A percentile compares a stretch with the other conserved stretches of the same genome.
Evolutionary conservation across 1,284 basidiomycete genomes (phyloP).

Genomic region (Coriolopsis trogii): DNA sequence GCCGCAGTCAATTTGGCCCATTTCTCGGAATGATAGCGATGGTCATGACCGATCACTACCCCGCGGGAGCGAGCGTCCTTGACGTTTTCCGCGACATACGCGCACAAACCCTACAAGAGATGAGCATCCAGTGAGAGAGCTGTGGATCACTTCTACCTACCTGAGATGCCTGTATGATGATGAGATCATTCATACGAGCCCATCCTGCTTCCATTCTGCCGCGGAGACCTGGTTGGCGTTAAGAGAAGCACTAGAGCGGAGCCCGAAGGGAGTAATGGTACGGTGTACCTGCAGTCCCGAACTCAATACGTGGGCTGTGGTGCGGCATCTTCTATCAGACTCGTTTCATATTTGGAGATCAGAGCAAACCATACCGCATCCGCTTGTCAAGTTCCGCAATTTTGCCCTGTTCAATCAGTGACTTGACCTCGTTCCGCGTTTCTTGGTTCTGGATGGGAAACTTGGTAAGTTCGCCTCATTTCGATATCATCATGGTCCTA

Average conservation of each 20-base stretch:
- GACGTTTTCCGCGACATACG: slow-evolving; percentile 64
- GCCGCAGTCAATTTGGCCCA: slow-evolving; percentile 79
- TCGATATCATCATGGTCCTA: slow-evolving; percentile 26
- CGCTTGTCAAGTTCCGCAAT: slow-evolving; percentile 31
- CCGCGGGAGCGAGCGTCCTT: slow-evolving; percentile 58
- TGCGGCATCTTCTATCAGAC: no score
- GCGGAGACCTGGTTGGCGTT: slow-evolving; percentile 69
- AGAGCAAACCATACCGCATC: slow-evolving; percentile 27
- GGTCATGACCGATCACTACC: slow-evolving; percentile 82
- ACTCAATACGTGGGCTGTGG: slow-evolving; percentile 70
- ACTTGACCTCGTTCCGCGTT: slow-evolving; percentile 33
- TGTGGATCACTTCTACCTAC: slow-evolving; percentile 36
- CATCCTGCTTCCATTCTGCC: slow-evolving; percentile 86
- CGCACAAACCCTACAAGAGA: slow-evolving; percentile 65
- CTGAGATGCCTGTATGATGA: slow-evolving; percentile 82
- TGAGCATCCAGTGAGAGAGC: slow-evolving; percentile 6
- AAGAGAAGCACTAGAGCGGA: not conserved
- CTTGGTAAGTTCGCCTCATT: not conserved
- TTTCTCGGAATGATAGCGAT: slow-evolving; percentile 73
- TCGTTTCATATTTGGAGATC: not conserved
- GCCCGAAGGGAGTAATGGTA: not conserved
- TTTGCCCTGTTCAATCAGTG: slow-evolving; percentile 24
- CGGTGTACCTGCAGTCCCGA: slow-evolving; percentile 84
- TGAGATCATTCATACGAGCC: slow-evolving; percentile 85
- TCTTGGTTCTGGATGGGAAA: slow-evolving; percentile 27